These are phyloP conservation scores for Mortierella sp. DNA, from an alignment of 371 early-diverging fungal species.

Conservation along the genomic window DNA sequence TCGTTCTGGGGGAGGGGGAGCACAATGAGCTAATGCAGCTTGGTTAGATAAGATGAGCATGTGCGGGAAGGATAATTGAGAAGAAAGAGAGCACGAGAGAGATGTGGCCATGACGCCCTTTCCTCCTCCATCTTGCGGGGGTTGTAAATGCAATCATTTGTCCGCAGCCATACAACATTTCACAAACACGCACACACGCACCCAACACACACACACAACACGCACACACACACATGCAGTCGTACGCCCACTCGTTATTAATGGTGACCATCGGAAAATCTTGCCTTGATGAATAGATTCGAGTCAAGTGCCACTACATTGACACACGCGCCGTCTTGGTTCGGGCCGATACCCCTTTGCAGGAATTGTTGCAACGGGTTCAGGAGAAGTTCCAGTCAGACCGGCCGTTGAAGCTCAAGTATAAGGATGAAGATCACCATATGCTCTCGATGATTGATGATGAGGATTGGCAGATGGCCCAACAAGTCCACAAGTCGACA, in stretches of 20 bases:
- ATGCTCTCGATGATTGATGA: constrained; percentile 90
- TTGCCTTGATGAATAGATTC: constrained; percentile 55
- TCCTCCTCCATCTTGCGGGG: too few species aligned
- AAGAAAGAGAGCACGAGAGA: too few species aligned
- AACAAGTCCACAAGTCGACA: constrained; percentile 66
- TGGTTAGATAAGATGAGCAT: too few species aligned
- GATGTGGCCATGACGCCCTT: too few species aligned
- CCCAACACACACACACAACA: too few species aligned
- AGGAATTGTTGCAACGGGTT: constrained; percentile 68
- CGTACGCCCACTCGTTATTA: background rate
- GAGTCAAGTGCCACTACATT: constrained; percentile 82
- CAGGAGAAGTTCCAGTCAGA: constrained; percentile 72
- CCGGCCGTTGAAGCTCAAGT: constrained; percentile 73
- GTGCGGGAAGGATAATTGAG: too few species aligned
- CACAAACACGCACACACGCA: too few species aligned
- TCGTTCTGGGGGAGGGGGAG: too few species aligned
- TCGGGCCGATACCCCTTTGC: constrained; percentile 63
- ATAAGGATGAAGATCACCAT: constrained; percentile 90
- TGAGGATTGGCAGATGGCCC: constrained; percentile 90
- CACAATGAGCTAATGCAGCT: too few species aligned
- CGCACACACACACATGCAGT: too few species aligned
- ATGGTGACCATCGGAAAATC: background rate
- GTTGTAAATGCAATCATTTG: too few species aligned
- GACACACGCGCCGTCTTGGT: constrained; percentile 81
- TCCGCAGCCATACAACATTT: too few species aligned